A percentile compares a stretch with the other conserved stretches of the same genome.
These are phyloP conservation scores for Diospyros lotus DNA, from an alignment of 148 eudicot genomes.

Conservation along the genomic window DNA sequence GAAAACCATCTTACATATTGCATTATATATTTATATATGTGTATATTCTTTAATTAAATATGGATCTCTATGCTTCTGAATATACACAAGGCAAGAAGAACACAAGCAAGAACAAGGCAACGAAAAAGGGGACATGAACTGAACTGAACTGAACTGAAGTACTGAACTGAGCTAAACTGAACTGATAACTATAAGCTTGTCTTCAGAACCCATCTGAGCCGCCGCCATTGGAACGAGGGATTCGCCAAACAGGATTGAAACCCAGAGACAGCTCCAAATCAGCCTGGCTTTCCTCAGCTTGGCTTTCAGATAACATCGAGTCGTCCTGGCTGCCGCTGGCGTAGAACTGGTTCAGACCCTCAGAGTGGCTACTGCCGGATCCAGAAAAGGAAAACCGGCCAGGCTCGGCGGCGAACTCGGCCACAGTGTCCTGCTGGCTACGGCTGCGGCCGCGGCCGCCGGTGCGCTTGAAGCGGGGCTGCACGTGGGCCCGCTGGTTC, in stretches of 20 bases:
- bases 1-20: too few relatives aligned
- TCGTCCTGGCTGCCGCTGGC: slow-evolving; percentile 10
- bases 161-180: not conserved
- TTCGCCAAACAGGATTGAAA: slow-evolving; percentile 6
- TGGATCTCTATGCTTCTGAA: too few relatives aligned
- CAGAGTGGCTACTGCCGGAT: slow-evolving; percentile 3
- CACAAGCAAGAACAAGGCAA: too few relatives aligned
- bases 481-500: slow-evolving; percentile 5
- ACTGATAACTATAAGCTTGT: not conserved
- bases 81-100: too few relatives aligned
- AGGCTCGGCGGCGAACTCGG: not conserved
- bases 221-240: not conserved
- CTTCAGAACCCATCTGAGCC: not conserved
- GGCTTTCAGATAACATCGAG: slow-evolving; percentile 15
- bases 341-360: slow-evolving; percentile 10
- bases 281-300: slow-evolving; percentile 6
- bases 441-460: slow-evolving; percentile 8
- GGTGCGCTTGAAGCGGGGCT: slow-evolving; percentile 15
- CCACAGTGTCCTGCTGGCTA: slow-evolving; percentile 2
- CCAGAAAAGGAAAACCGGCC: slow-evolving; percentile 19
- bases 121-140: too few relatives aligned
- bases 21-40: too few relatives aligned
- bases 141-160: not conserved
- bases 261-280: slow-evolving; percentile 27
- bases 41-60: too few relatives aligned